Evolutionary conservation across 768 basidiomycete species (phyloP).

Genomic region (Lactarius evosmus): DNA sequence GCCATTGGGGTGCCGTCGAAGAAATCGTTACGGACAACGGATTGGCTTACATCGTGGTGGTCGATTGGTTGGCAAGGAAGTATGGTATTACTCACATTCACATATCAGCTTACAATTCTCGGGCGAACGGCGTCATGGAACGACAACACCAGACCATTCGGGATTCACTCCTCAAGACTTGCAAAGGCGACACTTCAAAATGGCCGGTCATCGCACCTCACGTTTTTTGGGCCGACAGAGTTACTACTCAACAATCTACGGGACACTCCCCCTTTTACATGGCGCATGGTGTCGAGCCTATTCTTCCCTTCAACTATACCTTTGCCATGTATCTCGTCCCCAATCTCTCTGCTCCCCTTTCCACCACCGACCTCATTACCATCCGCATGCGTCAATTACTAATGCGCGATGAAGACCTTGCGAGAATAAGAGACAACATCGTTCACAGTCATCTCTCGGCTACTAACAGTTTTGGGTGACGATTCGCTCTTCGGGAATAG

Average conservation of each 20-base stretch:
- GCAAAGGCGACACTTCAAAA: conserved; percentile 21
- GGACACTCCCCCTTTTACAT: too few relatives aligned
- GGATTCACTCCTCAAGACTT: conserved; percentile 35
- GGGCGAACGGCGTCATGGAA: conserved; percentile 41
- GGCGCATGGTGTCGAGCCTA: conserved; percentile 34
- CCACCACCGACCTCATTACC: conserved; percentile 26
- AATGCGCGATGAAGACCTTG: conserved; percentile 31
- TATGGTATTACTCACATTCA: conserved; percentile 31
- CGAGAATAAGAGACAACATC: conserved; percentile 25
- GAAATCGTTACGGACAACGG: too few relatives aligned
- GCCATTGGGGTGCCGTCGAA: too few relatives aligned
- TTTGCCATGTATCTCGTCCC: conserved; percentile 36
- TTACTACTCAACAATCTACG: conserved; percentile 29
- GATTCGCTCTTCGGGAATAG: too few relatives aligned
- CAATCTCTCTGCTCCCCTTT: conserved; percentile 23
- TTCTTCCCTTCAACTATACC: conserved; percentile 35
- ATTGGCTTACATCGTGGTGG: neutral
- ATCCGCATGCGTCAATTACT: conserved; percentile 28
- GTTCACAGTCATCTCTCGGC: conserved; percentile 24
- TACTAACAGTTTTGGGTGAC: too few relatives aligned
- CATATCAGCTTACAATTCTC: conserved; percentile 38
- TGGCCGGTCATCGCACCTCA: conserved; percentile 31
- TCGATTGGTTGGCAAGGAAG: neutral
- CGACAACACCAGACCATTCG: conserved; percentile 34
- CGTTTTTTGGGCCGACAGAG: conserved; percentile 32